A percentile compares a stretch with the other conserved stretches of the same genome.
phyloP scores from a whole-genome alignment of 2,329 filamentous ascomycete genomes.

The Colletotrichum cereale region DNA sequence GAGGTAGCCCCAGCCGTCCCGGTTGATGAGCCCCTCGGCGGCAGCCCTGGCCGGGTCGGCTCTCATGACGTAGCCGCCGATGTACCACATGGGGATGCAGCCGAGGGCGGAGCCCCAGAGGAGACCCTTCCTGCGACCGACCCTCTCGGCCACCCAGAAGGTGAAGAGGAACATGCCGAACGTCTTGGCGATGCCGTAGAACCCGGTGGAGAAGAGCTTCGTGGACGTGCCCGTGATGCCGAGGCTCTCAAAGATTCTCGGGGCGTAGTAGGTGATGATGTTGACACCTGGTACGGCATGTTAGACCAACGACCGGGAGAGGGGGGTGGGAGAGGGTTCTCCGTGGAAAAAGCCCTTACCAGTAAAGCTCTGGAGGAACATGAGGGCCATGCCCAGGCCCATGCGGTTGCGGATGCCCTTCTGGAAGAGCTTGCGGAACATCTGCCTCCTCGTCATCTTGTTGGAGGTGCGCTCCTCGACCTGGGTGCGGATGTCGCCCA shows the following conservation, averaged over 20 bases:
- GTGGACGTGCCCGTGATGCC: conserved; percentile 50
- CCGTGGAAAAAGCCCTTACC: conserved; percentile 38
- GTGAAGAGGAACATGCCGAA: conserved; percentile 53
- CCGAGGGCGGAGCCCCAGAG: conserved; percentile 57
- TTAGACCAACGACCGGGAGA: not conserved
- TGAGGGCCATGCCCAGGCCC: conserved; percentile 67
- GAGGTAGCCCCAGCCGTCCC: conserved; percentile 56
- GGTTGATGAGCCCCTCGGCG: conserved; percentile 58
- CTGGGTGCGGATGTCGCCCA: conserved; percentile 68
- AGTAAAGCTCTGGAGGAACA: conserved; percentile 52
- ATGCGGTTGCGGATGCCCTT: conserved; percentile 57
- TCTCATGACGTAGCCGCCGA: conserved; percentile 53
- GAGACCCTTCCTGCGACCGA: conserved; percentile 62
- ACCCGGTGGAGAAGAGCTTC: conserved; percentile 54
- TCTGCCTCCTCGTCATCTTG: conserved; percentile 46
- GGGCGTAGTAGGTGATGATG: conserved; percentile 70
- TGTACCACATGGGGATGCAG: conserved; percentile 54
- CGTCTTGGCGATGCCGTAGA: conserved; percentile 56
- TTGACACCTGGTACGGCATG: conserved; percentile 58
- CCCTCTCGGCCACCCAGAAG: conserved; percentile 61
- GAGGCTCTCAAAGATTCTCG: conserved; percentile 53
- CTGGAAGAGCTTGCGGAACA: conserved; percentile 51
- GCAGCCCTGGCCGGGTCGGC: conserved; percentile 53
- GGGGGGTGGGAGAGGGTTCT: not conserved
- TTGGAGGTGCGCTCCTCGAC: conserved; percentile 60